Evolutionary conservation across 345 rosid species (phyloP).

Genomic region (Citrus reticulata): DNA sequence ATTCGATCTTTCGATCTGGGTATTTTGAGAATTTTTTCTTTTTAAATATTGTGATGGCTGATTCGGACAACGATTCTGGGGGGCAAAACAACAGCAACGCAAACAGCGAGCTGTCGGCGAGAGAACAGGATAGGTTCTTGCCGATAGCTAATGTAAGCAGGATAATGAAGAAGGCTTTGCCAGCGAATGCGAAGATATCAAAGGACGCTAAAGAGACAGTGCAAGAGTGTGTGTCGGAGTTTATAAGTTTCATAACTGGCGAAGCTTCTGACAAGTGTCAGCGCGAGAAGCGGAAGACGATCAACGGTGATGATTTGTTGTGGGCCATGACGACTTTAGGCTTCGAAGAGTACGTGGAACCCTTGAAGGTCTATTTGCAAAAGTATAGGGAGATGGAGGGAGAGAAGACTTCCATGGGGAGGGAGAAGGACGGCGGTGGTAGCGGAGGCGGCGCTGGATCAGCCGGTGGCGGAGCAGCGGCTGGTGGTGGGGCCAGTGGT

Average conservation of each 20-base stretch:
- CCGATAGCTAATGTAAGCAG: constrained; percentile 76
- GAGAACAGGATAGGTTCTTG: constrained; percentile 61
- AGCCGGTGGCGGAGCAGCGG: constrained; percentile 16
- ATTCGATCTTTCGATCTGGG: too few species aligned
- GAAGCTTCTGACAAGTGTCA: constrained; percentile 79
- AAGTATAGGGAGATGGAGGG: constrained; percentile 74
- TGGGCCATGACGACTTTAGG: constrained; percentile 85
- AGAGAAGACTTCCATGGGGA: constrained; percentile 45
- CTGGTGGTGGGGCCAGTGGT: constrained; percentile 11
- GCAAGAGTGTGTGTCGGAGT: constrained; percentile 76
- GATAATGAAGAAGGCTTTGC: constrained; percentile 73
- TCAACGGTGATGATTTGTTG: constrained; percentile 72
- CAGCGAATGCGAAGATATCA: constrained; percentile 71
- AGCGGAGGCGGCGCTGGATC: constrained; percentile 13
- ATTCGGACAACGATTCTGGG: constrained; percentile 70
- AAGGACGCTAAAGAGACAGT: constrained; percentile 81
- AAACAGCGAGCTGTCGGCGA: constrained; percentile 37
- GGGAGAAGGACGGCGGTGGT: constrained; percentile 38
- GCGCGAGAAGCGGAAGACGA: constrained; percentile 68
- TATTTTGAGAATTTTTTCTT: not conserved
- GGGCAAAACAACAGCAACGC: constrained; percentile 35
- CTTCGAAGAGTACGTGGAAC: constrained; percentile 70
- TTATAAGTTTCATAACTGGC: constrained; percentile 72
- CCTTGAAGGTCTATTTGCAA: constrained; percentile 59
- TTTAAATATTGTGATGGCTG: constrained; percentile 41